Percentiles rank a stretch among this genome's conserved stretches.
Evolutionary conservation across 2,329 filamentous ascomycete genomes (phyloP).

Genomic region (Acephala macrosclerotiorum): DNA sequence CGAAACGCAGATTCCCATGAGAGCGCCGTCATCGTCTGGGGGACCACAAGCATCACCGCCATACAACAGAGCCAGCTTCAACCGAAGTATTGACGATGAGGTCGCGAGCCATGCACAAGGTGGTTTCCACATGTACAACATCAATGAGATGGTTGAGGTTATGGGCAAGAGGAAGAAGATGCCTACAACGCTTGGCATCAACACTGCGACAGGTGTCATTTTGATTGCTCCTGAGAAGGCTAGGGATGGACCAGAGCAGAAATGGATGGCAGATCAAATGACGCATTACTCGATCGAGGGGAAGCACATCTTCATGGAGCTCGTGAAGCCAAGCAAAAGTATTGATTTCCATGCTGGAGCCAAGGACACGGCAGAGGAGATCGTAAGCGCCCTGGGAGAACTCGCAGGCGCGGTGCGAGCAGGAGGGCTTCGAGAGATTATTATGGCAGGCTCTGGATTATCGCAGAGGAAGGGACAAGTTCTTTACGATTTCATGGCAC

Average conservation of each 20-base stretch:
- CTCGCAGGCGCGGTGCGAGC: conserved; percentile 85
- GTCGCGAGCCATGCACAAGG: conserved; percentile 65
- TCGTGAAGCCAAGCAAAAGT: conserved; percentile 91
- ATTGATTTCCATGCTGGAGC: conserved; percentile 96
- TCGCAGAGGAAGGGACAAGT: conserved; percentile 84
- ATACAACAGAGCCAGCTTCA: conserved; percentile 55
- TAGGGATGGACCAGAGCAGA: conserved; percentile 83
- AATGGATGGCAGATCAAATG: conserved; percentile 94
- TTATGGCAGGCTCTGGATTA: conserved; percentile 76
- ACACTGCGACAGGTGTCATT: conserved; percentile 85
- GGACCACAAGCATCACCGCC: conserved; percentile 57
- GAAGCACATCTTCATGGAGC: conserved; percentile 95
- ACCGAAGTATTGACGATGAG: conserved; percentile 52
- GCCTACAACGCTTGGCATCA: conserved; percentile 96
- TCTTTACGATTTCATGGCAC: conserved; percentile 95
- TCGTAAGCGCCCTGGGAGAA: conserved; percentile 86
- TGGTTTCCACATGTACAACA: conserved; percentile 93
- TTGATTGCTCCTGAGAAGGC: conserved; percentile 88
- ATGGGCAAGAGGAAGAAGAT: conserved; percentile 98
- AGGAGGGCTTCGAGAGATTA: conserved; percentile 84
- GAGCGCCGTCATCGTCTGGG: conserved; percentile 51
- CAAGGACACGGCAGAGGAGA: conserved; percentile 96
- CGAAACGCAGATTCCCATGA: conserved; percentile 34
- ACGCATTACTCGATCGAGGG: conserved; percentile 98
- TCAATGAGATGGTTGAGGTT: conserved; percentile 96